phyloP scores from a whole-genome alignment of 2,329 filamentous ascomycete species.

The Colletotrichum cuscutae region DNA sequence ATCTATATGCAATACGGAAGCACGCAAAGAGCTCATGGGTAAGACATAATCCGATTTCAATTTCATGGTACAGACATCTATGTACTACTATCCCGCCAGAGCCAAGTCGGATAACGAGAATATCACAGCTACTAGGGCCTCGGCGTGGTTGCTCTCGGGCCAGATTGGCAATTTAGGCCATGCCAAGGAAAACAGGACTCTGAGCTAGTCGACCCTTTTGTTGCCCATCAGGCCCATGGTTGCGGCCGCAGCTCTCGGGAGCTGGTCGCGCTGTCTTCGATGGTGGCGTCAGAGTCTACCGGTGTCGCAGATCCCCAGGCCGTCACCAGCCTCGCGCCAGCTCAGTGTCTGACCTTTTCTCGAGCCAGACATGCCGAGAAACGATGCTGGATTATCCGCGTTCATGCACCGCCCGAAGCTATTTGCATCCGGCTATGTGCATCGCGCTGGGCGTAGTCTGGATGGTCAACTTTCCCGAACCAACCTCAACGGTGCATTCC shows the following conservation, averaged over 20 bases:
- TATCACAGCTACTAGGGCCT: not conserved
- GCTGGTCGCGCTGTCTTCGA: not conserved
- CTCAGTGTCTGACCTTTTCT: not conserved
- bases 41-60: not conserved
- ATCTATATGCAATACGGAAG: no score
- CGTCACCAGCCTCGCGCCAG: not conserved
- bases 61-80: not conserved
- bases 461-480: not conserved
- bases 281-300: slow-evolving; percentile 10
- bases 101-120: not conserved
- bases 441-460: not conserved
- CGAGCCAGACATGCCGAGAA: not conserved
- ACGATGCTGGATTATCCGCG: not conserved
- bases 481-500: not conserved
- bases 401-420: not conserved
- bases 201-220: slow-evolving; percentile 8
- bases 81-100: not conserved
- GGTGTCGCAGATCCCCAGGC: slow-evolving; percentile 23
- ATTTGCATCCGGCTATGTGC: not conserved
- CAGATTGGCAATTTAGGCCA: not conserved
- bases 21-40: not conserved
- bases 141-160: not conserved
- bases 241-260: slow-evolving; percentile 1
- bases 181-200: not conserved
- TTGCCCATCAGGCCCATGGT: not conserved